phyloP scores from a whole-genome alignment of 345 rosid genomes.

The Hypericum androsaemum region DNA sequence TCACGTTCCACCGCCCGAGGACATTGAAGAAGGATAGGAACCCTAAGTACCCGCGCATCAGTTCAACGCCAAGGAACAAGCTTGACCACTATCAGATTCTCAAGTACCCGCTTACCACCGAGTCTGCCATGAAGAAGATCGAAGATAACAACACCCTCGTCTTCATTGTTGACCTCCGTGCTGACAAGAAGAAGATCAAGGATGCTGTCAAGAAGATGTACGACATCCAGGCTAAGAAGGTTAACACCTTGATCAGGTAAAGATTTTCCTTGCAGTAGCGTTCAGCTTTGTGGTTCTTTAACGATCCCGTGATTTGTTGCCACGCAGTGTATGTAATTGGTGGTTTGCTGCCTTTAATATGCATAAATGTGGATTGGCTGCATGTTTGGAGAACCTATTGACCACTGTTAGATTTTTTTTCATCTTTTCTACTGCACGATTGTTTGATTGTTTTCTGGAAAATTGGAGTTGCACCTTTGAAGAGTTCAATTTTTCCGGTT shows the following conservation, averaged over 20 bases:
- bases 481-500: too few species aligned
- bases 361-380: too few species aligned
- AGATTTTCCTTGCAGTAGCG: neutral
- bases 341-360: too few species aligned
- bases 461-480: too few species aligned
- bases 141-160: conserved; percentile 9
- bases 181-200: conserved; percentile 9
- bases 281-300: too few species aligned
- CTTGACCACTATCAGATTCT: conserved; percentile 10
- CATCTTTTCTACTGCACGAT: too few species aligned
- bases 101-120: conserved; percentile 5
- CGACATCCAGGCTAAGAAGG: conserved; percentile 9
- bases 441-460: too few species aligned
- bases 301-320: too few species aligned
- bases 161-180: conserved; percentile 9
- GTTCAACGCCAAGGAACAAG: conserved; percentile 7
- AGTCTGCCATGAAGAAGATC: conserved; percentile 9
- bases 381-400: too few species aligned
- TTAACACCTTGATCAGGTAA: conserved; percentile 9
- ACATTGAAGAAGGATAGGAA: conserved; percentile 11
- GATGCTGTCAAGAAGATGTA: conserved; percentile 10
- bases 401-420: too few species aligned
- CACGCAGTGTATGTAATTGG: too few species aligned
- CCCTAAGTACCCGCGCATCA: conserved; percentile 9
- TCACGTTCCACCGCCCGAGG: conserved; percentile 10